Conservation (phyloP, 192 early-diverging fungal genomes). For the Funneliformis geosporum region DNA sequence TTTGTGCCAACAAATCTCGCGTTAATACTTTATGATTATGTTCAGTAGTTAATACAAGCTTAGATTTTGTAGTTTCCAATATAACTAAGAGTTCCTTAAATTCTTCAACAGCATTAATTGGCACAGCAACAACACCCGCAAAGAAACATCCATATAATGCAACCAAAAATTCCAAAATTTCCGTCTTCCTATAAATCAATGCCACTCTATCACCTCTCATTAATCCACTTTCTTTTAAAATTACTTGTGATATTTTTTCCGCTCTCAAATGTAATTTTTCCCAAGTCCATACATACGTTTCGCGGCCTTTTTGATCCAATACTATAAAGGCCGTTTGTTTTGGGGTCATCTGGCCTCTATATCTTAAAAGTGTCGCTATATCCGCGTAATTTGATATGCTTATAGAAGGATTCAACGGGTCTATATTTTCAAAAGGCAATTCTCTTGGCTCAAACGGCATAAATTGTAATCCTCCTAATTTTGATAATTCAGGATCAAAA, state of each 20-base stretch:
- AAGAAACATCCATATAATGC: slow-evolving; percentile 82
- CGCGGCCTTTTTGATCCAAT: slow-evolving; percentile 75
- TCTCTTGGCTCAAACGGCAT: slow-evolving; percentile 53
- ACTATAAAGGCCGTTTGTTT: slow-evolving; percentile 63
- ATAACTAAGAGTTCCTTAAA: slow-evolving; percentile 77
- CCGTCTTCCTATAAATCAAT: slow-evolving; percentile 77
- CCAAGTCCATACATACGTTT: slow-evolving; percentile 69
- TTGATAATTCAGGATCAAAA: slow-evolving; percentile 33
- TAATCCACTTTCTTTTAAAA: slow-evolving; percentile 63
- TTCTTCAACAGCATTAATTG: slow-evolving; percentile 80
- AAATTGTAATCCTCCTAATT: slow-evolving; percentile 56
- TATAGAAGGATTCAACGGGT: slow-evolving; percentile 39
- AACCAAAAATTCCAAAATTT: slow-evolving; percentile 80
- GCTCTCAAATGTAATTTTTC: slow-evolving; percentile 69
- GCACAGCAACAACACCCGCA: slow-evolving; percentile 80
- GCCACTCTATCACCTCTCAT: slow-evolving; percentile 70
- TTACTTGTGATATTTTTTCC: slow-evolving; percentile 67
- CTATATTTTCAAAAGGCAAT: slow-evolving; percentile 45
- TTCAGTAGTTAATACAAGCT: slow-evolving; percentile 81
- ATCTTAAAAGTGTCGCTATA: slow-evolving; percentile 67
- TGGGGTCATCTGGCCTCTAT: slow-evolving; percentile 62
- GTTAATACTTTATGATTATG: slow-evolving; percentile 71
- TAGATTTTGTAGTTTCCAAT: slow-evolving; percentile 63
- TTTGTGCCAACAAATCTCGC: slow-evolving; percentile 65
- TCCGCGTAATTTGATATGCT: slow-evolving; percentile 58